Percentiles rank a stretch among this genome's conserved stretches.
phyloP scores from a whole-genome alignment of 257 asterid species.

The Salvia miltiorrhiza region DNA sequence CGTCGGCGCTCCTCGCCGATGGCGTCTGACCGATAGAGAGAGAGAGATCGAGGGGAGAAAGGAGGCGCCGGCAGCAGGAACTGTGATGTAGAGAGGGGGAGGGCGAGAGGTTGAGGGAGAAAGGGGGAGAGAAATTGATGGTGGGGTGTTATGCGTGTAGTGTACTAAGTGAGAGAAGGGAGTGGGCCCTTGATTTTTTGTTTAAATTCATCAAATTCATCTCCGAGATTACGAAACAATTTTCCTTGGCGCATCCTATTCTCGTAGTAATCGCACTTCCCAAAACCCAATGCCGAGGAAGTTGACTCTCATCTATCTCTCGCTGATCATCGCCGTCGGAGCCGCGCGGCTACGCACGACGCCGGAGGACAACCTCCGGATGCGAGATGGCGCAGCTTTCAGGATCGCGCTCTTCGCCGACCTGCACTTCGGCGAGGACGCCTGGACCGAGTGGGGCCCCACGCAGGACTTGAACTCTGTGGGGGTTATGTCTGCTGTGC shows the following conservation, averaged over 20 bases:
- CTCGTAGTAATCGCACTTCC: not conserved
- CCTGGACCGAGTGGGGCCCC: slow-evolving; percentile 90
- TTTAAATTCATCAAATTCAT: not conserved
- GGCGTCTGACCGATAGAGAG: too few species aligned
- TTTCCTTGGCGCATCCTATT: not conserved
- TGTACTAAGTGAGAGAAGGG: too few species aligned
- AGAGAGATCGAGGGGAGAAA: too few species aligned
- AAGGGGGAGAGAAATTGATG: too few species aligned
- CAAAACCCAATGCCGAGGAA: not conserved
- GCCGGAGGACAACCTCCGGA: slow-evolving; percentile 33
- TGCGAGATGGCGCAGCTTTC: slow-evolving; percentile 50
- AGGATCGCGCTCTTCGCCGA: slow-evolving; percentile 78
- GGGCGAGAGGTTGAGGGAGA: too few species aligned
- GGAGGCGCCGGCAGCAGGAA: too few species aligned
- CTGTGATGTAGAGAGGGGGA: too few species aligned
- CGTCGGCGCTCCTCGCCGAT: too few species aligned
- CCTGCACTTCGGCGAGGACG: slow-evolving; percentile 86
- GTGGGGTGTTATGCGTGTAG: too few species aligned
- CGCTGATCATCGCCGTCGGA: slow-evolving; percentile 17
- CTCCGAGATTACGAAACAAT: not conserved
- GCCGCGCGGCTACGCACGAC: slow-evolving; percentile 16
- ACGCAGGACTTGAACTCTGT: slow-evolving; percentile 60
- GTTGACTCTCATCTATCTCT: slow-evolving; percentile 8
- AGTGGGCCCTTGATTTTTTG: too few species aligned
- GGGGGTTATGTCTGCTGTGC: slow-evolving; percentile 59